phyloP scores from a whole-genome alignment of 768 basidiomycete genomes.

The Daedaleopsis sinensis region DNA sequence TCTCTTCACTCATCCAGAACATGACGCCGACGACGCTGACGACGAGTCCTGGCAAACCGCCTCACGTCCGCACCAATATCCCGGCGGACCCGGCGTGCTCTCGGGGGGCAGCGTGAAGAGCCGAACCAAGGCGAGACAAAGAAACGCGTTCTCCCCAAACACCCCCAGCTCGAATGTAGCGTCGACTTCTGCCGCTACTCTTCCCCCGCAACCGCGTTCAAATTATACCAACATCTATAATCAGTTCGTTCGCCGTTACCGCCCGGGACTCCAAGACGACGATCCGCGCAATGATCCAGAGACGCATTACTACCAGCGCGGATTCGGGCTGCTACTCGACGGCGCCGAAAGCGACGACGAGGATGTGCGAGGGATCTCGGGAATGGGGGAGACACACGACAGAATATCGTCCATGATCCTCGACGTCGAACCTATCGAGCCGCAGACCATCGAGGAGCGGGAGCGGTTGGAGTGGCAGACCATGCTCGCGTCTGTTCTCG shows the following conservation, averaged over 20 bases:
- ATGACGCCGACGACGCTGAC: conserved; percentile 53
- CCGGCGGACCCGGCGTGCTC: conserved; percentile 21
- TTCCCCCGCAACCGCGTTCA: conserved; percentile 34
- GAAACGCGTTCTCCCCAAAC: conserved; percentile 33
- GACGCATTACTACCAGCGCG: conserved; percentile 77
- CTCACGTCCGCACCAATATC: conserved; percentile 27
- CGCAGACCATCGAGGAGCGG: conserved; percentile 71
- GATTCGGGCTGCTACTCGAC: conserved; percentile 67
- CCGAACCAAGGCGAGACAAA: conserved; percentile 33
- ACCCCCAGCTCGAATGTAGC: conserved; percentile 32
- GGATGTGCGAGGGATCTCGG: conserved; percentile 47
- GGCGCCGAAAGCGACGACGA: conserved; percentile 82
- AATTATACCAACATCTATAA: conserved; percentile 70
- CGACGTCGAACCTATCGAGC: conserved; percentile 66
- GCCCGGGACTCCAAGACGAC: conserved; percentile 62
- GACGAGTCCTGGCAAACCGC: conserved; percentile 46
- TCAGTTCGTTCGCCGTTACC: conserved; percentile 78
- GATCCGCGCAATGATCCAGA: conserved; percentile 83
- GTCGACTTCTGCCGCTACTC: conserved; percentile 31
- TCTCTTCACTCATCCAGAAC: conserved; percentile 65
- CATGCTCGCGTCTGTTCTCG: conserved; percentile 90
- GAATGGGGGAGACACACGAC: conserved; percentile 50
- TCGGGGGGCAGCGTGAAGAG: conserved; percentile 25
- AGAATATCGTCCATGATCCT: conserved; percentile 53
- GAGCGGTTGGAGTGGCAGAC: conserved; percentile 95